These are phyloP conservation scores for Hygrocybe coccinea DNA, from an alignment of 768 basidiomycete genomes.

Conservation along the genomic window DNA sequence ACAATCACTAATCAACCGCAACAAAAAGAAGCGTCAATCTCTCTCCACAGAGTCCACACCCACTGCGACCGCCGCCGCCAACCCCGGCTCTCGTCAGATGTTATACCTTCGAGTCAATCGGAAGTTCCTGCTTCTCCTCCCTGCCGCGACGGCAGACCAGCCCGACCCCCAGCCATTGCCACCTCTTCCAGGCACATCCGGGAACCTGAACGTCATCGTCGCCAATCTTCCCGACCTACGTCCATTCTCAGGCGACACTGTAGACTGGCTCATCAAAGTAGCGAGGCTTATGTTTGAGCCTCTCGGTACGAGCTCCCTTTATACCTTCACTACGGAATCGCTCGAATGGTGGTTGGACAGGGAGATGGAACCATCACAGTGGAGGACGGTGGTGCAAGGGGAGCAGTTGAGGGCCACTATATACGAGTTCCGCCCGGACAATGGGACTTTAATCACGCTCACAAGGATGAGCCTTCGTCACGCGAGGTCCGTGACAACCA, in stretches of 20 bases:
- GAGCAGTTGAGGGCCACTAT: slow-evolving; percentile 17
- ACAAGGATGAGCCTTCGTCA: slow-evolving; percentile 14
- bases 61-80: too few species aligned
- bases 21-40: too few species aligned
- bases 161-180: slow-evolving; percentile 2
- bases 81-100: neutral
- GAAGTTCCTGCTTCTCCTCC: slow-evolving; percentile 10
- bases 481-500: slow-evolving; percentile 14
- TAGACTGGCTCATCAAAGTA: slow-evolving; percentile 17
- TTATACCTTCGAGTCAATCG: slow-evolving; percentile 16
- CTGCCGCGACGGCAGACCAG: slow-evolving; percentile 6
- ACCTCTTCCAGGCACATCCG: slow-evolving; percentile 12
- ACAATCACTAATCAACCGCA: too few species aligned
- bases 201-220: slow-evolving; percentile 13
- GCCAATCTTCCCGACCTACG: slow-evolving; percentile 12
- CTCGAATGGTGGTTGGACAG: slow-evolving; percentile 18
- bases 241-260: slow-evolving; percentile 13
- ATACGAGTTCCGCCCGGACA: slow-evolving; percentile 17
- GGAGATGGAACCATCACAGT: slow-evolving; percentile 13
- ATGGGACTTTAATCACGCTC: slow-evolving; percentile 9
- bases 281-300: slow-evolving; percentile 19
- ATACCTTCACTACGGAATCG: slow-evolving; percentile 18
- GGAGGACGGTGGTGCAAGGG: slow-evolving; percentile 13
- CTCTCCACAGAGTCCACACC: neutral
- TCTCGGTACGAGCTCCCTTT: slow-evolving; percentile 17